Base-by-base conservation (phyloP, 2,329 filamentous ascomycete genomes). In the Aureobasidium leucospermi region DNA sequence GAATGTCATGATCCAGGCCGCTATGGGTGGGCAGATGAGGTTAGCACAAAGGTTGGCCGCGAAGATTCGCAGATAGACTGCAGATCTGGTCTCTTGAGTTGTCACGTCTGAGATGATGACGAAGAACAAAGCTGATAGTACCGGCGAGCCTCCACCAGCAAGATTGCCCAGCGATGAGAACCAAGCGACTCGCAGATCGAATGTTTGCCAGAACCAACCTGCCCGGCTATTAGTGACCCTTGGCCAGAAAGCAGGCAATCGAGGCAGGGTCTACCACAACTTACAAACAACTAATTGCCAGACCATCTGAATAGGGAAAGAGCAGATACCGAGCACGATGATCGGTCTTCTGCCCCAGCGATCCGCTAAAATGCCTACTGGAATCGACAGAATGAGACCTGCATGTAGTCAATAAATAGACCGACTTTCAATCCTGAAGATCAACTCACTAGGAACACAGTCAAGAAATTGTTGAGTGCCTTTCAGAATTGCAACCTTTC, bases 401-500 rank as follows among this genome's bases (percentile, higher is more conserved):
- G 13, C 15, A 52, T 64, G 39, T 6, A 4, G 7, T 60, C 19
- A 6, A 2, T 28, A 59, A 9, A 28, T 8, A 11, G 3, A 31
- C 47, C 41, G 49, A 62, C 43, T 71, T 19, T 15, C 38, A 11
- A 23, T 11, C 11, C 29, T 10, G 38, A 6, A 46, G 13, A 10
- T 31, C 13, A 7, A 28, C 71, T 65, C 63, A 77, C 76, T 74
- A 9, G 80, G 76, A 4, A 82, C 66, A 60, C 76, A 75, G 36
- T 80, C 75, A 32, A 80, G 70, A 1, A 78, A 75, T 19, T 69
- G 63, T 45, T 70, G 65, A 74, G 78, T 80, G 0, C 80, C 81
- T 42, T 74, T 73, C 16, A 84, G 69, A 72, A 78, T 76, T 11
- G 81, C 80, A 45, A 85, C 70, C 19, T 75, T 73, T 29, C 76